Conservation (phyloP, 208 protist genomes). For the Trypanosoma cruzi region DNA sequence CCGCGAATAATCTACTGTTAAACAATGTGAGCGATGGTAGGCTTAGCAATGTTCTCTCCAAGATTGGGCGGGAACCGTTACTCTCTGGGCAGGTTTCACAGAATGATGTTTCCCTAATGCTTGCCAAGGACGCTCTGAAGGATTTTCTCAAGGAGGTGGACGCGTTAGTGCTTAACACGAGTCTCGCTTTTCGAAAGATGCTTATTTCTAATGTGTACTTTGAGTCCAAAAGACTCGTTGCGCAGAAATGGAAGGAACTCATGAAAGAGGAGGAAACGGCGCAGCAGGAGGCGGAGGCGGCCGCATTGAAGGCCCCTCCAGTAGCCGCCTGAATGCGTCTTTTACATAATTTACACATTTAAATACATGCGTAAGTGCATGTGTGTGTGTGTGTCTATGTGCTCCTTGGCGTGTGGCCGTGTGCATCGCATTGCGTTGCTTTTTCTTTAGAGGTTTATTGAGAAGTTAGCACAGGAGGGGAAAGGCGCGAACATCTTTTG, state of each 20-base stretch:
- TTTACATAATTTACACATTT: constrained; percentile 13
- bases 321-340: neutral
- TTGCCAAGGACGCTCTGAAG: constrained; percentile 89
- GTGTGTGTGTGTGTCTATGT: constrained; percentile 10
- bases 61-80: constrained; percentile 80
- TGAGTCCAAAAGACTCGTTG: constrained; percentile 64
- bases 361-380: constrained; percentile 5
- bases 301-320: neutral
- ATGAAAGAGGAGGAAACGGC: constrained; percentile 29
- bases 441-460: neutral
- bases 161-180: constrained; percentile 75
- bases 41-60: constrained; percentile 83
- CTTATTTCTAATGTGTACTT: constrained; percentile 82
- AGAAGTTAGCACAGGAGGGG: neutral
- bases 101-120: constrained; percentile 61
- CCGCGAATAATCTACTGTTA: constrained; percentile 76
- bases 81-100: constrained; percentile 56
- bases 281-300: constrained; percentile 28
- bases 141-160: constrained; percentile 90
- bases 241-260: constrained; percentile 60
- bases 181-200: constrained; percentile 75
- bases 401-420: neutral
- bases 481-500: neutral
- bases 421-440: neutral
- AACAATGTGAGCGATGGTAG: constrained; percentile 88